Evolutionary conservation across 805 yeast genomes (phyloP), one percentile per base, ranked within the genome.

Genomic region (Yarrowia bubula): DNA sequence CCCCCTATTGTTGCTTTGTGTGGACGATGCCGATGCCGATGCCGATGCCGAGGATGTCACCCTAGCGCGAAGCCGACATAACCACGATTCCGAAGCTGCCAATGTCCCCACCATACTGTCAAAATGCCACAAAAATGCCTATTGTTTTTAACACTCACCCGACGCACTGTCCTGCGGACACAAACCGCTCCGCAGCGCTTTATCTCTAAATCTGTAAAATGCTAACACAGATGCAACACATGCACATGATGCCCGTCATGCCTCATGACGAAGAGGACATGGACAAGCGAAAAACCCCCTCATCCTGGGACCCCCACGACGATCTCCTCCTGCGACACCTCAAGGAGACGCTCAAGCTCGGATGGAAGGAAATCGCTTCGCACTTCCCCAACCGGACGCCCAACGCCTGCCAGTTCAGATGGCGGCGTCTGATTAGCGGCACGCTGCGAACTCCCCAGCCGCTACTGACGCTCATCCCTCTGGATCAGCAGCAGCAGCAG

Each of bases 361-460:
- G 96, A 1, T 90, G 96, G 96, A 86, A 90, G 74, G 96, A 90
- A 69, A 90, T 90, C 60, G 87, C 95, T 1, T 81, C 86, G 38
- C 89, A 88, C 71, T 90, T 90, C 75, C 81, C 84, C 47, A 87
- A 87, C 73, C 79, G 96, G 72, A 90, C 96, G 2, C 92, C 96
- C 41, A 90, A 89, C 73, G 96, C 96, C 1, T 89, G 96, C 71
- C 96, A 89, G 76, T 89, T 89, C 73, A 83, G 96, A 70, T 90
- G 96, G 96, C 82, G 96, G 74, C 77, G 96, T 68, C 77, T 86
- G 53, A 83, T 79, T 70, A 74, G 78, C 9, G 81, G 82, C 9
- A 76, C 80, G 14, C 69, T 79, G 44, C 74, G 79, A 32, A 68
- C 65, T 32, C 57, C 65, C 8, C 65, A 61, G 33, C 65, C 65